Evolutionary conservation across 352 stramenopile species (phyloP).

Genomic region (Globisporangium ultimum): DNA sequence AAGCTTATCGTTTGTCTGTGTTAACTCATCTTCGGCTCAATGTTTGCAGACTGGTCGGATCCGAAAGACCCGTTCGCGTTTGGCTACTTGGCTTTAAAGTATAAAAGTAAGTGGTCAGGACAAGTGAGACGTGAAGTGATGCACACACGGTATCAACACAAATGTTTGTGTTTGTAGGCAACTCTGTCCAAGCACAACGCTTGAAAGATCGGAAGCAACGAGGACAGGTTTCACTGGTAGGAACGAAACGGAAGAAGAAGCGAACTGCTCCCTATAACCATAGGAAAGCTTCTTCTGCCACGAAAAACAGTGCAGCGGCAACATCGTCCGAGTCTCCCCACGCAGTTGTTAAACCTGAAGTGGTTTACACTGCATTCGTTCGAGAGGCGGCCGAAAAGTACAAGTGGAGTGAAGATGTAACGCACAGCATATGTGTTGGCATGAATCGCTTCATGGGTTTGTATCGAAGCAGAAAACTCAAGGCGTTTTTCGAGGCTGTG

Average conservation of each 20-base stretch:
- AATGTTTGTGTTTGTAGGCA: constrained; percentile 1
- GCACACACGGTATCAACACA: neutral
- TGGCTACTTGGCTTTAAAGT: constrained; percentile 44
- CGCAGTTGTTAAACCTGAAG: neutral
- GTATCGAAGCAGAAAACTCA: constrained; percentile 37
- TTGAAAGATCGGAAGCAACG: neutral
- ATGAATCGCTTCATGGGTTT: constrained; percentile 40
- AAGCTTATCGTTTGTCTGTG: neutral
- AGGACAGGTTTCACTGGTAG: neutral
- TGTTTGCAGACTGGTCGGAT: constrained; percentile 20
- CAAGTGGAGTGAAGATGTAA: constrained; percentile 30
- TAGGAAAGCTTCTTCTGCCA: neutral
- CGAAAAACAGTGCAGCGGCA: neutral
- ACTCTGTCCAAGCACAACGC: constrained; percentile 2
- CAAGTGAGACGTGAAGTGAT: constrained; percentile 3
- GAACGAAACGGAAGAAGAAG: constrained; percentile 7
- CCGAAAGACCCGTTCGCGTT: constrained; percentile 51
- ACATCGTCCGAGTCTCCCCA: neutral
- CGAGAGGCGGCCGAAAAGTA: constrained; percentile 28
- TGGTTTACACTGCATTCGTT: constrained; percentile 31
- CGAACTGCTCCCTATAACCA: neutral
- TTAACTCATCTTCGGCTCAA: neutral
- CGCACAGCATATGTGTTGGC: constrained; percentile 25
- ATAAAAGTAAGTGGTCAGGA: constrained; percentile 20
- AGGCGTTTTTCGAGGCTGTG: constrained; percentile 34